Base-by-base conservation (phyloP, 169 alveolate genomes). In the Plasmodium gallinaceum region DNA sequence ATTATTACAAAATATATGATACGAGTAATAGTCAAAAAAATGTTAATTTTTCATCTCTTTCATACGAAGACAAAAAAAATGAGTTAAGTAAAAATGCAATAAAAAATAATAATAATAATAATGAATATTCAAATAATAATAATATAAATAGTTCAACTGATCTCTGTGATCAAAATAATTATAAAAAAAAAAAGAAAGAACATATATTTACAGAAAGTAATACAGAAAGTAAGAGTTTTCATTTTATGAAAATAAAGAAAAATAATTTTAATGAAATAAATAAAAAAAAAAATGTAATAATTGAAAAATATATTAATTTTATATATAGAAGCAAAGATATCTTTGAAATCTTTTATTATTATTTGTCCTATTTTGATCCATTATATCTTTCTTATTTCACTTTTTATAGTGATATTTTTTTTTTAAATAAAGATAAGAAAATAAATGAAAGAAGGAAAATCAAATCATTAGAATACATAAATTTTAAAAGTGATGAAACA, bases 361-460 rank as follows among this genome's bases (percentile, higher is more conserved):
- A 83, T 16, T 42, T 83, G 42, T 66, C 91, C 20, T 83, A 83
- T 54, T 83, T 83, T 83, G 91, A 83, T 16, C 83, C 91, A 9
- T 39, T 66, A 46, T 83, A 83, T 43, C 26, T 39, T 20, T 52
- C 91, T 0, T 83, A 83, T 39, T 83, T 83, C 51, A 1, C 22
- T 14, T 83, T 52, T 62, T 83, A 83, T 62, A 45, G 74, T 48
- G 70, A 83, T 52, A 22, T 39, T 14, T 83, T 37, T 72, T 83
- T 83, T 83, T 16, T 43, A 68, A 16, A 71, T 2, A 68, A 42
- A 46, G 66, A 68, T 24, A 57, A 5, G 9, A 12, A 45, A 18
- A 37, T 7, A n/a, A 64, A 62, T 14, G 18, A 74, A 10, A 7
- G 46, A 22, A 57, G 32, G 7, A 32, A 58, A 32, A 26, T 37